phyloP scores from a whole-genome alignment of 129 eudicot species.

The Flaveria robusta region DNA sequence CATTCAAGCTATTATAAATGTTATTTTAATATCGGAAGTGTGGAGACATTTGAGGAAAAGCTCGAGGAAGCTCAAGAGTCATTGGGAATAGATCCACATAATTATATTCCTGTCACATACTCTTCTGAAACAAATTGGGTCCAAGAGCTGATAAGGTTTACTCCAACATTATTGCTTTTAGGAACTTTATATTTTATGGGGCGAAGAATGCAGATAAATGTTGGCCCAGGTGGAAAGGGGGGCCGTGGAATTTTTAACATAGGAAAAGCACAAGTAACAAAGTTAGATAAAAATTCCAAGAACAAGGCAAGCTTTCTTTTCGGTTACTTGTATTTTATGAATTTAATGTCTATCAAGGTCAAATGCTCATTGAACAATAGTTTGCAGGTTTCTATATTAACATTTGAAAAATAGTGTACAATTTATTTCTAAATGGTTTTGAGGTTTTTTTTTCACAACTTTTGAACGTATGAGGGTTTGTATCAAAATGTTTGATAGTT shows the following conservation, averaged over 20 bases:
- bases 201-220: slow-evolving; percentile 51
- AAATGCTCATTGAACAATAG: slow-evolving; percentile 1
- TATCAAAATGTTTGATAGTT: background rate
- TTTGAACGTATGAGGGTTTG: background rate
- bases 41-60: slow-evolving; percentile 73
- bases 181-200: slow-evolving; percentile 51
- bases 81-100: slow-evolving; percentile 62
- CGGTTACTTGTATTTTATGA: background rate
- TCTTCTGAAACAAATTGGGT: slow-evolving; percentile 54
- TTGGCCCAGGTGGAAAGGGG: slow-evolving; percentile 70
- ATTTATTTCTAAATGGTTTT: background rate
- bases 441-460: background rate
- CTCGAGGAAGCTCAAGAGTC: slow-evolving; percentile 80
- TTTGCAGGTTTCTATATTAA: background rate
- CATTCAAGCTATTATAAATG: slow-evolving; percentile 43
- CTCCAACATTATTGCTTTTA: slow-evolving; percentile 51
- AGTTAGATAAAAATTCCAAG: slow-evolving; percentile 72
- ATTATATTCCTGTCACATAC: slow-evolving; percentile 71
- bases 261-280: slow-evolving; percentile 70
- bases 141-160: slow-evolving; percentile 43
- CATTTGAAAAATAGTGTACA: background rate
- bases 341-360: background rate
- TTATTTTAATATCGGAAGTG: slow-evolving; percentile 67
- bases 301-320: slow-evolving; percentile 48
- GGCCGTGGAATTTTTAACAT: slow-evolving; percentile 65